Conservation (phyloP, 192 early-diverging fungal species). For the Diversispora epigaea region DNA sequence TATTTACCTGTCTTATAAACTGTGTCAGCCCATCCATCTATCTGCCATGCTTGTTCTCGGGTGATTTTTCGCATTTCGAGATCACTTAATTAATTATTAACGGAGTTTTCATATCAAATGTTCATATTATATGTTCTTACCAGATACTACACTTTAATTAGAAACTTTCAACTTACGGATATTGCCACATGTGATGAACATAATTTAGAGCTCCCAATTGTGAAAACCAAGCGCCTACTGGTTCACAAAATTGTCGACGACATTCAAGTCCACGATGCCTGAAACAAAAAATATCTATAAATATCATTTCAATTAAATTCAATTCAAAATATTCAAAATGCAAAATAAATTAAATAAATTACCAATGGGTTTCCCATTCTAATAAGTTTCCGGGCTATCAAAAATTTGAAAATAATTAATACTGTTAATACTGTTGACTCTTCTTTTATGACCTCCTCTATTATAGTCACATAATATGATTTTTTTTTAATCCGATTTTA, state of each 20-base stretch:
- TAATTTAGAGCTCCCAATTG: slow-evolving; percentile 85
- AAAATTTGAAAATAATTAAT: too few relatives aligned
- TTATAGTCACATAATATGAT: too few relatives aligned
- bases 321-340: not conserved
- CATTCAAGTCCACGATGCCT: slow-evolving; percentile 86
- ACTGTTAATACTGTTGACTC: too few relatives aligned
- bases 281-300: not conserved
- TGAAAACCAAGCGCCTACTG: slow-evolving; percentile 95
- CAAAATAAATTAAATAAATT: too few relatives aligned
- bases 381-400: slow-evolving; percentile 80
- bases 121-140: too few relatives aligned
- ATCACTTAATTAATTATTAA: slow-evolving; percentile 50
- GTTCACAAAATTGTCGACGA: slow-evolving; percentile 82
- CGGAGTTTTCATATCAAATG: too few relatives aligned
- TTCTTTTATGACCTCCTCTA: too few relatives aligned
- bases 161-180: slow-evolving; percentile 58
- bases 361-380: slow-evolving; percentile 92
- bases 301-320: not conserved
- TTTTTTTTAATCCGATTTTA: not conserved
- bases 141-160: not conserved
- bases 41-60: slow-evolving; percentile 89
- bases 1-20: slow-evolving; percentile 79
- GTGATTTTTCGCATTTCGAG: slow-evolving; percentile 85
- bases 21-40: slow-evolving; percentile 91
- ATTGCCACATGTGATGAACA: slow-evolving; percentile 93